Percentiles rank a stretch among this genome's conserved stretches.
Evolutionary conservation across 305 asterid genomes (phyloP).

Genomic region (Ajuga reptans): DNA sequence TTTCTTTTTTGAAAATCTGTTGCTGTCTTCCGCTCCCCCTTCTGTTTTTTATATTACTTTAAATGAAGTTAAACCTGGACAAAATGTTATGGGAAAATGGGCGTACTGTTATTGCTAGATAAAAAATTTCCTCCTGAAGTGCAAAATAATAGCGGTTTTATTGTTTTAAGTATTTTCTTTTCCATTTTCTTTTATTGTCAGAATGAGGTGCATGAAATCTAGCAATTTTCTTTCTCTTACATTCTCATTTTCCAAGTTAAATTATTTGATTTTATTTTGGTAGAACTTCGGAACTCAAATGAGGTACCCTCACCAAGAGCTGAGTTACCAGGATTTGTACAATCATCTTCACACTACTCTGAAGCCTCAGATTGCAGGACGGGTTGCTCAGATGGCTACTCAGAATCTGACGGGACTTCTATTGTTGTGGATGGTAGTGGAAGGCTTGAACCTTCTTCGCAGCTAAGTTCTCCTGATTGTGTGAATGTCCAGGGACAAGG

Average conservation of each 20-base stretch:
- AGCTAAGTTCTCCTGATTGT: slow-evolving; percentile 35
- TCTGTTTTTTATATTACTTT: no score
- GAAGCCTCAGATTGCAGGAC: slow-evolving; percentile 38
- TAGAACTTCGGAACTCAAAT: slow-evolving; percentile 24
- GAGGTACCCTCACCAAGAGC: slow-evolving; percentile 17
- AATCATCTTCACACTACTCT: slow-evolving; percentile 34
- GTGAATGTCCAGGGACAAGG: slow-evolving; percentile 27
- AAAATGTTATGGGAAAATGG: not conserved
- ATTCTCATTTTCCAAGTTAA: not conserved
- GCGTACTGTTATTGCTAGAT: not conserved
- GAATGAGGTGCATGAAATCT: slow-evolving; percentile 9
- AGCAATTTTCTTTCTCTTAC: slow-evolving; percentile 5
- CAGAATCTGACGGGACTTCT: slow-evolving; percentile 40
- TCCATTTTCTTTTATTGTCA: not conserved
- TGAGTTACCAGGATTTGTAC: slow-evolving; percentile 24
- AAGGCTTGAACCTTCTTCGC: slow-evolving; percentile 29
- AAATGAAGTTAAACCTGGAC: no score
- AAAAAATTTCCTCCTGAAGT: not conserved
- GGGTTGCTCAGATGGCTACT: slow-evolving; percentile 33
- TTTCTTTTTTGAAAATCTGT: not conserved
- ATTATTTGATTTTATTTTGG: not conserved
- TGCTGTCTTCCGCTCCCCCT: no score
- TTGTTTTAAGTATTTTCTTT: not conserved
- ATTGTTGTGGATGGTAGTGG: slow-evolving; percentile 23
- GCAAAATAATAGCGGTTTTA: not conserved